phyloP scores from a whole-genome alignment of 2,329 filamentous ascomycete species.

The Colletotrichum euphorbiae region DNA sequence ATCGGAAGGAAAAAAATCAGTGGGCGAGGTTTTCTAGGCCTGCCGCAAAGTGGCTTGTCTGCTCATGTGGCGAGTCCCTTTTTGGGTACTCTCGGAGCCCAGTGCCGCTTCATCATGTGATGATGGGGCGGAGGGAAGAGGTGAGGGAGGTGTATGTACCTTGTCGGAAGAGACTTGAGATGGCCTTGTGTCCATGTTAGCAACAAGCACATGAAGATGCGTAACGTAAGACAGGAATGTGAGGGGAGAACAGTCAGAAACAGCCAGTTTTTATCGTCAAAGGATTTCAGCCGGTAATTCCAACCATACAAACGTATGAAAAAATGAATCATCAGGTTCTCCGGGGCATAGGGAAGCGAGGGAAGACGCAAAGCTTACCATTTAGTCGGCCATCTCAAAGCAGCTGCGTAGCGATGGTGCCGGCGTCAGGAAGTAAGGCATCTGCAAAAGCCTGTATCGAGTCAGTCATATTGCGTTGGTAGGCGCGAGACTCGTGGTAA shows the following conservation, averaged over 20 bases:
- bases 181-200: conserved; percentile 48
- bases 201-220: conserved; percentile 33
- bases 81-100: conserved; percentile 82
- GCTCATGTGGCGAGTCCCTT: conserved; percentile 69
- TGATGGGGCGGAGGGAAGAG: conserved; percentile 40
- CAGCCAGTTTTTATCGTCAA: conserved; percentile 90
- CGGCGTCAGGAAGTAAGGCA: conserved; percentile 12
- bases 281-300: conserved; percentile 94
- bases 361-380: conserved; percentile 16
- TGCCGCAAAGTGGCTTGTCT: conserved; percentile 92
- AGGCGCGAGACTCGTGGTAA: conserved; percentile 14
- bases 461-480: conserved; percentile 18
- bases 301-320: conserved; percentile 76
- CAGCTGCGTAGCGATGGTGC: conserved; percentile 12
- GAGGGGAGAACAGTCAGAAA: conserved; percentile 72
- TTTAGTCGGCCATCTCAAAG: conserved; percentile 11
- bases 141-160: conserved; percentile 39
- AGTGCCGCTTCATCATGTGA: conserved; percentile 91
- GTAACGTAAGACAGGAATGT: conserved; percentile 32
- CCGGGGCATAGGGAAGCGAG: neutral
- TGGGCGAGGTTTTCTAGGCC: conserved; percentile 99
- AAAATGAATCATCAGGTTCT: conserved; percentile 72
- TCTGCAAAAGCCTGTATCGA: conserved; percentile 22
- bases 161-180: conserved; percentile 40
- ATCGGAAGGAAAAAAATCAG: conserved; percentile 67